These are phyloP conservation scores for Diaporthe amygdali DNA, from an alignment of 2,329 filamentous ascomycete species.

Conservation along the genomic window DNA sequence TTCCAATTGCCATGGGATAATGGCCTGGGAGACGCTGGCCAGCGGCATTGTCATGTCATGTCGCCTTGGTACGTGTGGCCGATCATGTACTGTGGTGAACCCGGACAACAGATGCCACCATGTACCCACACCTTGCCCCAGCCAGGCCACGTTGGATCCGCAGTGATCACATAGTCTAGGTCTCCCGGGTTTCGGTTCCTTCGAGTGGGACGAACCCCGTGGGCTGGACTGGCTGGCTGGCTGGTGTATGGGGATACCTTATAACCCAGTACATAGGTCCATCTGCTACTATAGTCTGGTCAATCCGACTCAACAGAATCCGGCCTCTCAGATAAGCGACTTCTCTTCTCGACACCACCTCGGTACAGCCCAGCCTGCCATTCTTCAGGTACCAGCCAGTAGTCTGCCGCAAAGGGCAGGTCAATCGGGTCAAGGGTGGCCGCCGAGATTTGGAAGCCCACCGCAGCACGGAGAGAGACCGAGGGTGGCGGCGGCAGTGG, in stretches of 20 bases:
- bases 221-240: neutral
- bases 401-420: constrained; percentile 11
- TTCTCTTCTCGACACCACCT: neutral
- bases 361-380: neutral
- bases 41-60: neutral
- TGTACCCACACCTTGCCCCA: constrained; percentile 1
- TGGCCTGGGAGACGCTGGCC: neutral
- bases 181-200: constrained; percentile 11
- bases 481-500: constrained; percentile 14
- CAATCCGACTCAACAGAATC: neutral
- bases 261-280: neutral
- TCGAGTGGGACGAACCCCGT: constrained; percentile 14
- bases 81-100: neutral
- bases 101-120: neutral
- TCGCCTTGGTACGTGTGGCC: constrained; percentile 5
- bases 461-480: constrained; percentile 10
- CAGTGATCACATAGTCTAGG: neutral
- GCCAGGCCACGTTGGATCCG: constrained; percentile 6
- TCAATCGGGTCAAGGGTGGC: constrained; percentile 1
- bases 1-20: neutral
- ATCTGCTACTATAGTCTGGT: neutral
- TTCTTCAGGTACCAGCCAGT: neutral
- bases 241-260: constrained; percentile 1
- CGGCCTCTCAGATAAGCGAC: neutral
- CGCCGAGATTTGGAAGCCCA: constrained; percentile 13